These are phyloP conservation scores for Phyllosticta citriasiana DNA, from an alignment of 2,329 filamentous ascomycete genomes.

Conservation along the genomic window DNA sequence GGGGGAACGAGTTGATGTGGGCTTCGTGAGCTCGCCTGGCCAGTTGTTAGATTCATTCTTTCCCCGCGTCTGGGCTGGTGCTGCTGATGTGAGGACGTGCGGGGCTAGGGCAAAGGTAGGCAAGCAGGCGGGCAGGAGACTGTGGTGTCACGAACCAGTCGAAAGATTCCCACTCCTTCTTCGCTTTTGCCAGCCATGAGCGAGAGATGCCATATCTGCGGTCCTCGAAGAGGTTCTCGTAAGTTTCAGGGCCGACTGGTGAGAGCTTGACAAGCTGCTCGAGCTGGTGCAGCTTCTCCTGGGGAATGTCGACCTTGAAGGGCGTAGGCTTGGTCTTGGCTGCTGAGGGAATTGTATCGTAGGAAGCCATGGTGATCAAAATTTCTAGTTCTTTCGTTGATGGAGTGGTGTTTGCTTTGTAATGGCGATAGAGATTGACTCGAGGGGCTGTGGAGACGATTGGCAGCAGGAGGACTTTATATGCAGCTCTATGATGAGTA, in stretches of 20 bases:
- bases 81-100: background rate
- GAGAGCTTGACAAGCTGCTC: constrained; percentile 27
- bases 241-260: constrained; percentile 23
- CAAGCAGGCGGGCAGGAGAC: background rate
- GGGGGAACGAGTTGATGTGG: constrained; percentile 42
- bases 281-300: constrained; percentile 25
- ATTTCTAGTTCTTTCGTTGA: background rate
- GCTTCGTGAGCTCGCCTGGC: constrained; percentile 20
- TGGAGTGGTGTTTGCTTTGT: background rate
- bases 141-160: constrained; percentile 21
- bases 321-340: constrained; percentile 8
- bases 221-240: constrained; percentile 20
- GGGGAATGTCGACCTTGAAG: constrained; percentile 24
- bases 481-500: background rate
- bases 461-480: background rate
- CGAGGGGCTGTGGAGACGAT: background rate
- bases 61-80: background rate
- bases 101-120: background rate
- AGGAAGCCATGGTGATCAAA: constrained; percentile 8
- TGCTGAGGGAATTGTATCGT: constrained; percentile 5
- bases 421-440: background rate
- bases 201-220: constrained; percentile 21
- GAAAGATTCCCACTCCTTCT: constrained; percentile 30
- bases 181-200: constrained; percentile 26
- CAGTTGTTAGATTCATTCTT: background rate